phyloP scores from a whole-genome alignment of 331 rosid genomes.

The Prunus yedoensis region DNA sequence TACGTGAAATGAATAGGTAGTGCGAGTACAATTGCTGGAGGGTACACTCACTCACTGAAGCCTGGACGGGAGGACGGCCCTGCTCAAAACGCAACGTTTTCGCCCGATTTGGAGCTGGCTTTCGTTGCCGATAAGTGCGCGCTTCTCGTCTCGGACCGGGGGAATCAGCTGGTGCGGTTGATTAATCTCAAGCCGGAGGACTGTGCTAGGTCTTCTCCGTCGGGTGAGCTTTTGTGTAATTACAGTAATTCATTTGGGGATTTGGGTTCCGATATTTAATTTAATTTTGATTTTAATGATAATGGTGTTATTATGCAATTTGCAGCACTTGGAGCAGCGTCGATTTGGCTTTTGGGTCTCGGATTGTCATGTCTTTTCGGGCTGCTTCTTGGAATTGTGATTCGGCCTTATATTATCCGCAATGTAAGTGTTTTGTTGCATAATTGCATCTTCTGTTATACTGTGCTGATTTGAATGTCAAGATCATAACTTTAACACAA shows the following conservation, averaged over 20 bases:
- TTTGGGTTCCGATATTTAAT: background rate
- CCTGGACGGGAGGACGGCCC: slow-evolving; percentile 50
- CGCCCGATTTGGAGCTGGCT: slow-evolving; percentile 48
- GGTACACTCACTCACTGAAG: slow-evolving; percentile 25
- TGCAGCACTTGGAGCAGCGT: slow-evolving; percentile 50
- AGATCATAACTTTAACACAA: background rate
- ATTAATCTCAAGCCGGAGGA: slow-evolving; percentile 66
- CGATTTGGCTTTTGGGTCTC: slow-evolving; percentile 47
- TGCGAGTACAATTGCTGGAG: slow-evolving; percentile 80
- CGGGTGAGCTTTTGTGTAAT: slow-evolving; percentile 40
- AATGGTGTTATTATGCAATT: slow-evolving; percentile 10
- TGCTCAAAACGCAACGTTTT: slow-evolving; percentile 64
- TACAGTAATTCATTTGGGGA: background rate
- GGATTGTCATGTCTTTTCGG: slow-evolving; percentile 53
- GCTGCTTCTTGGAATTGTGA: slow-evolving; percentile 37
- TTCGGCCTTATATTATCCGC: slow-evolving; percentile 44
- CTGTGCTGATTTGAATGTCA: background rate
- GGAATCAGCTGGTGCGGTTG: slow-evolving; percentile 47
- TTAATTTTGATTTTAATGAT: slow-evolving; percentile 6
- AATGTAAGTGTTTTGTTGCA: slow-evolving; percentile 49
- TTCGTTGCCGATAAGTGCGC: slow-evolving; percentile 50
- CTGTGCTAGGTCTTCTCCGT: slow-evolving; percentile 40
- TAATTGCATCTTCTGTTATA: background rate
- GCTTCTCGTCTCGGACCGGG: slow-evolving; percentile 56
- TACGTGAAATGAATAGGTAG: slow-evolving; percentile 30